Conservation (phyloP, 192 early-diverging fungal genomes). For the Spizellomyces punctatus region DNA sequence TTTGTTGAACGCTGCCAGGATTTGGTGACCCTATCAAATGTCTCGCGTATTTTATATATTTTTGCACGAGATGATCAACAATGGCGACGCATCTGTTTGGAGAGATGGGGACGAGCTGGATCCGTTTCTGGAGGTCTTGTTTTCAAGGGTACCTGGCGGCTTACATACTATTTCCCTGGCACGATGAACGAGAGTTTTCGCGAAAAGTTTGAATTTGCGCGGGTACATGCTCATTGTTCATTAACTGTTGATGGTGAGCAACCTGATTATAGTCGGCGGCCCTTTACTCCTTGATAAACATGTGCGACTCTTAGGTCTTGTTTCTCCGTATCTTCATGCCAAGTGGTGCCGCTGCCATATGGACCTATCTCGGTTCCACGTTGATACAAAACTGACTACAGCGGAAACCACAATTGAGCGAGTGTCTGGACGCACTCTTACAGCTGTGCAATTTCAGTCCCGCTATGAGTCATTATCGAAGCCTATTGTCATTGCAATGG, state of each 20-base stretch:
- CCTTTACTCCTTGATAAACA: too few relatives aligned
- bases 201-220: neutral
- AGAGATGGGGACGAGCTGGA: constrained; percentile 20
- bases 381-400: neutral
- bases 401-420: neutral
- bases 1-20: neutral
- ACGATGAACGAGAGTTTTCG: neutral
- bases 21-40: constrained; percentile 13
- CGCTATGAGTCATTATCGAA: constrained; percentile 12
- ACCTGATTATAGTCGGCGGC: neutral
- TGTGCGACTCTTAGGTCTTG: neutral
- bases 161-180: constrained; percentile 30
- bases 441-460: constrained; percentile 13
- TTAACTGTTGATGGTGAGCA: neutral
- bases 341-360: constrained; percentile 27
- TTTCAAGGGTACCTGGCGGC: constrained; percentile 34
- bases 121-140: constrained; percentile 1
- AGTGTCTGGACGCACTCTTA: neutral
- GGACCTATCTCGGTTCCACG: constrained; percentile 20
- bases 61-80: constrained; percentile 36
- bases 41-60: constrained; percentile 8
- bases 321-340: constrained; percentile 18
- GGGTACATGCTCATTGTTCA: too few relatives aligned
- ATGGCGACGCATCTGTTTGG: constrained; percentile 30
- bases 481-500: constrained; percentile 18